These are phyloP conservation scores for Oxyria digyna DNA, from an alignment of 148 eudicot species.

Conservation along the genomic window DNA sequence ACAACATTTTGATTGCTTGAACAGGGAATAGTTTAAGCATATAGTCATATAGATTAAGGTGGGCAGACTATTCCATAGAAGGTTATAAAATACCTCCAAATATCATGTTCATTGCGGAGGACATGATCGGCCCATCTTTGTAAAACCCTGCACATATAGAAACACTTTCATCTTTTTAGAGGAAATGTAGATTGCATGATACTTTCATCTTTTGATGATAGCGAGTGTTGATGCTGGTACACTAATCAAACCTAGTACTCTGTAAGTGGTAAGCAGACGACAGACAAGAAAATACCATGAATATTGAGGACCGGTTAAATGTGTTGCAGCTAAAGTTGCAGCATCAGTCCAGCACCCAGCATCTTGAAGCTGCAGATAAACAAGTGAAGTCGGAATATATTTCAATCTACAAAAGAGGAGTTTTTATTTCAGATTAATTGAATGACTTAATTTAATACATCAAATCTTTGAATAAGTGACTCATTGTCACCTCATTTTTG, in stretches of 20 bases:
- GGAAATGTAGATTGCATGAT: background rate
- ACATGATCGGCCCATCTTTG: conserved; percentile 94
- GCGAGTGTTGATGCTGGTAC: background rate
- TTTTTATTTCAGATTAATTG: background rate
- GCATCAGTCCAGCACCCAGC: conserved; percentile 99
- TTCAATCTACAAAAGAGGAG: background rate
- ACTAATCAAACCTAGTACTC: conserved; percentile 4
- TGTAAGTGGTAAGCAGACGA: background rate
- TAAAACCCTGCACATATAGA: conserved; percentile 56
- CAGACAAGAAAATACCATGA: conserved; percentile 45
- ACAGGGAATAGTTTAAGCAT: background rate
- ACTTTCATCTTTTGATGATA: background rate
- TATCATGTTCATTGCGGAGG: conserved; percentile 62
- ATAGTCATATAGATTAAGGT: background rate
- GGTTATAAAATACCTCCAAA: conserved; percentile 65
- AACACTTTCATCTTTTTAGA: background rate
- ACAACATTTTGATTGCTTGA: background rate
- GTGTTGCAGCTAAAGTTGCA: conserved; percentile 98
- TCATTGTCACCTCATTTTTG: background rate
- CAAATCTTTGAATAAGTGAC: background rate
- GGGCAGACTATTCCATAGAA: background rate
- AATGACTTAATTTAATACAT: background rate
- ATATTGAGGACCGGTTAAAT: conserved; percentile 91
- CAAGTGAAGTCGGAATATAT: background rate
- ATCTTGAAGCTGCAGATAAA: conserved; percentile 80